phyloP scores from a whole-genome alignment of 805 yeast genomes.

The Myxozyma udenii region DNA sequence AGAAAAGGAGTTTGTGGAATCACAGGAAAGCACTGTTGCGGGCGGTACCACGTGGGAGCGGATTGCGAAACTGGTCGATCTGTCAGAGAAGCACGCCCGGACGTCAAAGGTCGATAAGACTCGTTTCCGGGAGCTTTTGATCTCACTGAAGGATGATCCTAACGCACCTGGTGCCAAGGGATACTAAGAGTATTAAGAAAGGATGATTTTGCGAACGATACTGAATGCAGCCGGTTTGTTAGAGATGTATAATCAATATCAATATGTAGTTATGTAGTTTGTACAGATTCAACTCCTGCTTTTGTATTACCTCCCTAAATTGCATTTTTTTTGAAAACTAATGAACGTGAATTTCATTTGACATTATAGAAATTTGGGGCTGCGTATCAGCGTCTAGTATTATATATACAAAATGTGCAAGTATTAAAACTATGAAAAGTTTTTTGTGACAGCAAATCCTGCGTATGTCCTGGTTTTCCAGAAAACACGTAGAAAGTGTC shows the following conservation, averaged over 20 bases:
- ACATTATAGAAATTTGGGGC: no score
- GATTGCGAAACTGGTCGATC: slow-evolving; percentile 50
- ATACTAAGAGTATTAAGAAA: slow-evolving; percentile 43
- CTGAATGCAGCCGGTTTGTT: neutral
- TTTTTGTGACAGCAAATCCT: no score
- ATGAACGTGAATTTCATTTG: no score
- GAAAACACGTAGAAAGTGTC: no score
- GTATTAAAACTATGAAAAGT: no score
- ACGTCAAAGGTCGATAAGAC: slow-evolving; percentile 55
- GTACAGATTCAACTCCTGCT: no score
- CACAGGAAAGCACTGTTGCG: slow-evolving; percentile 58
- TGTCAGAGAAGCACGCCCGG: slow-evolving; percentile 47
- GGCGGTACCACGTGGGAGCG: slow-evolving; percentile 59
- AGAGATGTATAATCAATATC: neutral
- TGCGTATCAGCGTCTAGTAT: no score
- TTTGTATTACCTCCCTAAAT: no score
- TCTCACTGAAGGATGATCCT: slow-evolving; percentile 63
- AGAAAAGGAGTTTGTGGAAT: slow-evolving; percentile 65
- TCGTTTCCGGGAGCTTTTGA: slow-evolving; percentile 63
- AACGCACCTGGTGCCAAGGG: slow-evolving; percentile 77
- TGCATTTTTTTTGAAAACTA: no score
- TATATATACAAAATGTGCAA: no score
- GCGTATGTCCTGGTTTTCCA: no score
- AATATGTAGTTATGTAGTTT: neutral
- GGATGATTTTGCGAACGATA: no score